phyloP scores from a whole-genome alignment of 139 green algal genomes.

The Pycnococcus provasolii region DNA sequence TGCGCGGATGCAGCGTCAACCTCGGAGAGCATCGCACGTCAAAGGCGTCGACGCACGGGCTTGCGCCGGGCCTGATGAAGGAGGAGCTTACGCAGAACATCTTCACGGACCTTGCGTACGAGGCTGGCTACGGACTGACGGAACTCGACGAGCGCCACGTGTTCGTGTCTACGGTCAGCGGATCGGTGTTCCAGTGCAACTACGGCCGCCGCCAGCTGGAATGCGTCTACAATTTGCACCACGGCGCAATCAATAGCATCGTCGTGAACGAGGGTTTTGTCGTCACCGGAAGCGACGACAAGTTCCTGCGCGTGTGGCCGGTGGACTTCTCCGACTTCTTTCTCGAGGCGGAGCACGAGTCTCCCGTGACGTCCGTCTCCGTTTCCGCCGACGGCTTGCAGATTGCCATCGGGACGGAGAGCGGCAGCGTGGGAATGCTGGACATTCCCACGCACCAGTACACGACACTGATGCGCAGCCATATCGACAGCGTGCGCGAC shows the following conservation, averaged over 20 bases:
- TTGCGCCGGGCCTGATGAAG: slow-evolving; percentile 9
- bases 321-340: slow-evolving; percentile 65
- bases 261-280: slow-evolving; percentile 52
- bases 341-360: slow-evolving; percentile 26
- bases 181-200: slow-evolving; percentile 54
- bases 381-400: slow-evolving; percentile 50
- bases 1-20: slow-evolving; percentile 50
- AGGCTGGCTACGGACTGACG: slow-evolving; percentile 33
- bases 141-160: slow-evolving; percentile 31
- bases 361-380: slow-evolving; percentile 45
- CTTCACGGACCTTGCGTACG: slow-evolving; percentile 70
- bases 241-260: slow-evolving; percentile 49
- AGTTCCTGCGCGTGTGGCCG: slow-evolving; percentile 55
- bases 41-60: slow-evolving; percentile 6
- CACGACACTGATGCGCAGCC: slow-evolving; percentile 52
- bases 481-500: slow-evolving; percentile 45
- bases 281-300: slow-evolving; percentile 54
- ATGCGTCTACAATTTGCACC: slow-evolving; percentile 60
- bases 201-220: slow-evolving; percentile 45
- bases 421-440: slow-evolving; percentile 53
- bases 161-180: slow-evolving; percentile 45
- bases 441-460: slow-evolving; percentile 55
- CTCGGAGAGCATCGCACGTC: slow-evolving; percentile 20
- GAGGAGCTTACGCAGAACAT: slow-evolving; percentile 42
- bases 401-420: slow-evolving; percentile 50